Evolutionary conservation across 768 basidiomycete genomes (phyloP).

Genomic region (Panaeolus papilionaceus): DNA sequence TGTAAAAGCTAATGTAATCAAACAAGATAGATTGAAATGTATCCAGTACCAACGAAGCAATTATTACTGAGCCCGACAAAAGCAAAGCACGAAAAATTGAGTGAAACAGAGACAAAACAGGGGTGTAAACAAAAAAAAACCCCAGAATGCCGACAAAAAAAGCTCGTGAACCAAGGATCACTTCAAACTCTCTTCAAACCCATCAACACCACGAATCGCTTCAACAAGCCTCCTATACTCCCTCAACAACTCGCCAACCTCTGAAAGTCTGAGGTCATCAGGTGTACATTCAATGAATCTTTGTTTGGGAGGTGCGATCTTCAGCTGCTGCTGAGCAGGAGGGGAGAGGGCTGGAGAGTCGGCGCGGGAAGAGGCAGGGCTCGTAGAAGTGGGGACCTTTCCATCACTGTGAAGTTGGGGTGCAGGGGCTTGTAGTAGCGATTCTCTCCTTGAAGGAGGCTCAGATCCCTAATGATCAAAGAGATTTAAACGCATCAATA

Average conservation of each 20-base stretch:
- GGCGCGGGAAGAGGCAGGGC: constrained; percentile 28
- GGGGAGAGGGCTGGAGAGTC: constrained; percentile 37
- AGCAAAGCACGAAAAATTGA: not conserved
- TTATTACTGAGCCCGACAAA: not conserved
- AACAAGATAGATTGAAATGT: not conserved
- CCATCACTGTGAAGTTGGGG: not conserved
- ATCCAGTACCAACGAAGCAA: not conserved
- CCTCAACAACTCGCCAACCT: constrained; percentile 77
- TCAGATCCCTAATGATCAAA: constrained; percentile 28
- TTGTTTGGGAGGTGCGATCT: constrained; percentile 58
- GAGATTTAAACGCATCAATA: not conserved
- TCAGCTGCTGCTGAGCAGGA: constrained; percentile 30
- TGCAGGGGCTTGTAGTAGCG: not conserved
- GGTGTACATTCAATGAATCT: constrained; percentile 76
- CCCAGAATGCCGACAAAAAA: not conserved
- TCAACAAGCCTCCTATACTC: constrained; percentile 87
- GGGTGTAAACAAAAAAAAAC: not conserved
- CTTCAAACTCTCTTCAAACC: constrained; percentile 49
- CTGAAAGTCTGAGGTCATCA: constrained; percentile 81
- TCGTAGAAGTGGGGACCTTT: not conserved
- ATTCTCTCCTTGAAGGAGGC: constrained; percentile 30
- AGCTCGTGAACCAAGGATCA: not conserved
- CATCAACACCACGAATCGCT: constrained; percentile 62
- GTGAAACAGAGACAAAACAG: not conserved
- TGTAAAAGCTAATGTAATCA: not conserved